Evolutionary conservation across 2,329 filamentous ascomycete genomes (phyloP).

Genomic region (Exophiala alcalophila): DNA sequence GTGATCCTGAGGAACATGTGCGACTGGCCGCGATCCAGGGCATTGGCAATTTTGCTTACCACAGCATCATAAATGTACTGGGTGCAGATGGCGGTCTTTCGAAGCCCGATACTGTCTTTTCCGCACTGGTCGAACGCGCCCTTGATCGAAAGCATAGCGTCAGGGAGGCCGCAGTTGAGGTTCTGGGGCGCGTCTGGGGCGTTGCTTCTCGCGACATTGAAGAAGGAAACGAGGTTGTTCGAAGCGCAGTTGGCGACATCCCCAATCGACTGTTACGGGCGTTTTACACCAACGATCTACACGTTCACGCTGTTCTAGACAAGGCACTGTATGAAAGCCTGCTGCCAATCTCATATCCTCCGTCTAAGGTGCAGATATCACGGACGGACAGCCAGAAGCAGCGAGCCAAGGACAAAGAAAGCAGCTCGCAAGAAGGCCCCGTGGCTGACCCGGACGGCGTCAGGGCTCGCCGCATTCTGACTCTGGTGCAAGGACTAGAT

Average conservation of each 20-base stretch:
- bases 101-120: constrained; percentile 73
- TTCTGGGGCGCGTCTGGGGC: constrained; percentile 87
- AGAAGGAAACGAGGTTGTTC: constrained; percentile 73
- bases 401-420: constrained; percentile 40
- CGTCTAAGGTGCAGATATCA: constrained; percentile 55
- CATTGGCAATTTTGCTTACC: constrained; percentile 75
- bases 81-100: constrained; percentile 71
- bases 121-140: constrained; percentile 78
- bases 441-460: constrained; percentile 56
- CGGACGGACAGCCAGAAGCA: constrained; percentile 51
- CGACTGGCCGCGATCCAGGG: constrained; percentile 83
- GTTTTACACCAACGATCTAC: constrained; percentile 83
- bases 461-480: constrained; percentile 77
- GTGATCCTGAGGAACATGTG: constrained; percentile 87
- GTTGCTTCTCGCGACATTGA: constrained; percentile 84
- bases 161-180: constrained; percentile 79
- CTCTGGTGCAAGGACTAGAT: constrained; percentile 76
- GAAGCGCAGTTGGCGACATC: constrained; percentile 71
- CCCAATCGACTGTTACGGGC: constrained; percentile 82
- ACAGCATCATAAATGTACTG: constrained; percentile 77
- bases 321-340: constrained; percentile 82
- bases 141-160: constrained; percentile 81
- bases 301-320: constrained; percentile 81
- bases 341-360: constrained; percentile 84
- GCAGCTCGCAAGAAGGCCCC: constrained; percentile 38